Evolutionary conservation across 2,329 filamentous ascomycete genomes (phyloP).

Genomic region (Laburnicola sp.): DNA sequence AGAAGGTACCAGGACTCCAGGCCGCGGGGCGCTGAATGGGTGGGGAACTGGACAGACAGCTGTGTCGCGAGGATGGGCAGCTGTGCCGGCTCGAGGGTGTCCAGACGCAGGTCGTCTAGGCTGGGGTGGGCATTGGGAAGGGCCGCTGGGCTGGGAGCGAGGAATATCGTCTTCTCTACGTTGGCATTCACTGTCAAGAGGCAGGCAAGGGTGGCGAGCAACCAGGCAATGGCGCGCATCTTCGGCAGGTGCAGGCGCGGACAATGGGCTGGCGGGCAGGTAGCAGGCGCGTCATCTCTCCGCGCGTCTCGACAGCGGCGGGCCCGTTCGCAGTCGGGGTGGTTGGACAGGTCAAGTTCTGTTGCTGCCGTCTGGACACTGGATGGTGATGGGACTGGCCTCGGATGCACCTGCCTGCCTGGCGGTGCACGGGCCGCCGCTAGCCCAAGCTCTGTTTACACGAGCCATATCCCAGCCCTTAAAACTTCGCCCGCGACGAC

Average conservation of each 20-base stretch:
- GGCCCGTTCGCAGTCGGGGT: no score
- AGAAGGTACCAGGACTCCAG: constrained; percentile 78
- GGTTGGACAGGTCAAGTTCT: no score
- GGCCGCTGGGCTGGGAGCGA: constrained; percentile 64
- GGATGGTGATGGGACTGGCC: background rate
- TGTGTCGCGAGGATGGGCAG: constrained; percentile 62
- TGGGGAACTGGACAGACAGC: constrained; percentile 70
- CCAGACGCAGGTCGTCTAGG: constrained; percentile 64
- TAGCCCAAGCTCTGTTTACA: no score
- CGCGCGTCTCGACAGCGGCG: no score
- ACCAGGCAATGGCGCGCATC: constrained; percentile 38
- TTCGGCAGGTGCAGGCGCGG: constrained; percentile 29
- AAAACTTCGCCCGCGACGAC: constrained; percentile 22
- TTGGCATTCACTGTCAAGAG: constrained; percentile 63
- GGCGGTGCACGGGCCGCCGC: no score
- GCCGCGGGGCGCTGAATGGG: constrained; percentile 56
- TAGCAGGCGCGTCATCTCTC: constrained; percentile 1
- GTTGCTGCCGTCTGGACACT: background rate
- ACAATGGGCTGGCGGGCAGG: background rate
- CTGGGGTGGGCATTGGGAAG: constrained; percentile 60
- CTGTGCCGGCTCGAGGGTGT: constrained; percentile 61
- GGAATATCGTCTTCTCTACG: constrained; percentile 88
- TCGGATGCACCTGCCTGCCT: constrained; percentile 5
- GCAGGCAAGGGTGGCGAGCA: constrained; percentile 35
- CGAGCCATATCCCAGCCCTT: no score